Evolutionary conservation across 106 monocot species (phyloP), one percentile per base, ranked within the genome.

Genomic region (Dioscorea alata): DNA sequence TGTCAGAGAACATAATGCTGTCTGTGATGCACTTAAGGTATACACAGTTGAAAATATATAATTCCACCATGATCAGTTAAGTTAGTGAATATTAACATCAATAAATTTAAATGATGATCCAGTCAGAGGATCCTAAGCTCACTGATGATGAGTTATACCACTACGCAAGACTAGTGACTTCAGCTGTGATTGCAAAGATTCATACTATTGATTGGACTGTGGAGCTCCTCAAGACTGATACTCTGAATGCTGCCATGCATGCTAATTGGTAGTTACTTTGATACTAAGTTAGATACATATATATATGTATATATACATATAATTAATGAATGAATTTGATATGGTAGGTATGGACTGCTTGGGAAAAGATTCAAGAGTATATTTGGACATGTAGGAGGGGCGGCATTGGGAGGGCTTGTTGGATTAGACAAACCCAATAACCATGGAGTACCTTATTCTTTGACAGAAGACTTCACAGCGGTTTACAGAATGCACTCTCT

Each of bases 121-220:
- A 87, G 80, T 18, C 52, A 23, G 83, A 83, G 12, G 65, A 81
- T 60, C 87, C 83, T 0, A 15, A 72, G 0, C 56, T 88, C 16
- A 48, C 58, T 4, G 88, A 84, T 13, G 88, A 84, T 60, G 74
- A 72, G 16, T 61, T 88, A 52, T 88, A 59, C 54, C 77, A 52
- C 14, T 48, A 78, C 59, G 88, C 78, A 22, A 81, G 68, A 56
- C 69, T 88, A 13, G 88, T 84, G 15, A 88, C 88, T 0, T 84
- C 88, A 0, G 88, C 84, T 14, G 88, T 88, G 22, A 88, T 88
- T 15, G 88, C 88, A 12, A 88, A 88, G 78, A 78, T 88, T 33
- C 84, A 88, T 78, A 88, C 88, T 50, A 88, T 88, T 19, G 88
- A 84, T 60, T 88, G 88, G 88, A 88, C 88, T 6, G 78, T 84